Conservation (phyloP, 2,329 filamentous ascomycete genomes). For the Cladophialophora bantiana region DNA sequence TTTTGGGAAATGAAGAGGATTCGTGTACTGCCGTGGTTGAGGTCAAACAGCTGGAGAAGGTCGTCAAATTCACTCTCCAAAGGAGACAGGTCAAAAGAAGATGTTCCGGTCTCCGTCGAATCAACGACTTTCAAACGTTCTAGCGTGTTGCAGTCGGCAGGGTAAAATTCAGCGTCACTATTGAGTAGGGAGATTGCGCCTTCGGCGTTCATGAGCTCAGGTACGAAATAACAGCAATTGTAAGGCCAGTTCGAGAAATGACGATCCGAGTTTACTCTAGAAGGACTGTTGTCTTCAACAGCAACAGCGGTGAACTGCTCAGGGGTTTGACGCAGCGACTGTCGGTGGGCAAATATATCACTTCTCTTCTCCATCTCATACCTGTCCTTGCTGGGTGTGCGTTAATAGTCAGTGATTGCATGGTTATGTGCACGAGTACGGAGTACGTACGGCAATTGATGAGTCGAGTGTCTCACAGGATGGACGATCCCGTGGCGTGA, state of each 20-base stretch:
- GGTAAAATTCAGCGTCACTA: not conserved
- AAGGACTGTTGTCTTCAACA: not conserved
- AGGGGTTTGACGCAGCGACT: not conserved
- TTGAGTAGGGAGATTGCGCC: not conserved
- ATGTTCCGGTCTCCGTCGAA: not conserved
- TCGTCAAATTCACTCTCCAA: slow-evolving; percentile 7
- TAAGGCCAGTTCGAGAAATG: slow-evolving; percentile 7
- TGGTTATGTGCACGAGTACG: not conserved
- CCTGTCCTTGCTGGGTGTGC: not conserved
- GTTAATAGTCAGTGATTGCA: not conserved
- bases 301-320: not conserved
- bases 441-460: not conserved
- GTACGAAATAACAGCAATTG: slow-evolving; percentile 4
- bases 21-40: not conserved
- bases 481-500: not conserved
- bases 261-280: not conserved
- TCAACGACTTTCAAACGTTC: not conserved
- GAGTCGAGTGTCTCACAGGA: not conserved
- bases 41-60: not conserved
- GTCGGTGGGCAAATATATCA: not conserved
- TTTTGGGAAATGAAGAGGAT: slow-evolving; percentile 4
- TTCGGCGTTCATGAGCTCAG: slow-evolving; percentile 6
- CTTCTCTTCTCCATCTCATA: not conserved
- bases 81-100: not conserved
- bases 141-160: not conserved